Evolutionary conservation across 371 early-diverging fungal genomes (phyloP).

Genomic region (Mortierella polycephala): DNA sequence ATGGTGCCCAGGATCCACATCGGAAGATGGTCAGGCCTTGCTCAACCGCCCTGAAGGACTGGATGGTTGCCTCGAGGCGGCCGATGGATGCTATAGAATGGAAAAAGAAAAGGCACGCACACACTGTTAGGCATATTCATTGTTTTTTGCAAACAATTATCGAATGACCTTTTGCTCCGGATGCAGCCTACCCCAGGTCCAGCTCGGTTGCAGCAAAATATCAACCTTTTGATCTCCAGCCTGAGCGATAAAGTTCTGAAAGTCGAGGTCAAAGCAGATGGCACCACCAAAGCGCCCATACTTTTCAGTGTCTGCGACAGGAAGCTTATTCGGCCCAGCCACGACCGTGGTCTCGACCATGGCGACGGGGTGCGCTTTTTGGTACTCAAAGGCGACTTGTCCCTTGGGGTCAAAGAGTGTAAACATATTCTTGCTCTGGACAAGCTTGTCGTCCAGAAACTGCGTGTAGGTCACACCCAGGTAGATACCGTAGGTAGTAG

Average conservation of each 20-base stretch:
- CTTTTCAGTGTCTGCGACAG: slow-evolving; percentile 58
- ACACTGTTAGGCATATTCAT: too few species aligned
- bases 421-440: slow-evolving; percentile 56
- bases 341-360: slow-evolving; percentile 54
- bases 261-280: slow-evolving; percentile 69
- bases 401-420: slow-evolving; percentile 61
- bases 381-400: slow-evolving; percentile 59
- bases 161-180: too few species aligned
- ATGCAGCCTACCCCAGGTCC: slow-evolving; percentile 62
- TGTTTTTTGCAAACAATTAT: background rate
- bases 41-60: slow-evolving; percentile 62
- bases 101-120: slow-evolving; percentile 1
- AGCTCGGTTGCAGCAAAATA: slow-evolving; percentile 65
- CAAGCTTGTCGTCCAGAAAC: slow-evolving; percentile 26
- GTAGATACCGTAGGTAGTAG: slow-evolving; percentile 55
- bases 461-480: slow-evolving; percentile 57
- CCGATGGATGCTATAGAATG: slow-evolving; percentile 56
- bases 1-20: slow-evolving; percentile 63
- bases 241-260: slow-evolving; percentile 62
- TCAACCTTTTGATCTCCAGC: slow-evolving; percentile 60
- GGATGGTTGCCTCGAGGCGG: slow-evolving; percentile 59
- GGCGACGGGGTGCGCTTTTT: slow-evolving; percentile 64
- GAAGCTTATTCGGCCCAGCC: slow-evolving; percentile 59
- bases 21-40: slow-evolving; percentile 66
- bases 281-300: slow-evolving; percentile 64